These are phyloP conservation scores for Mucor ambiguus DNA, from an alignment of 371 early-diverging fungal genomes.

Conservation along the genomic window DNA sequence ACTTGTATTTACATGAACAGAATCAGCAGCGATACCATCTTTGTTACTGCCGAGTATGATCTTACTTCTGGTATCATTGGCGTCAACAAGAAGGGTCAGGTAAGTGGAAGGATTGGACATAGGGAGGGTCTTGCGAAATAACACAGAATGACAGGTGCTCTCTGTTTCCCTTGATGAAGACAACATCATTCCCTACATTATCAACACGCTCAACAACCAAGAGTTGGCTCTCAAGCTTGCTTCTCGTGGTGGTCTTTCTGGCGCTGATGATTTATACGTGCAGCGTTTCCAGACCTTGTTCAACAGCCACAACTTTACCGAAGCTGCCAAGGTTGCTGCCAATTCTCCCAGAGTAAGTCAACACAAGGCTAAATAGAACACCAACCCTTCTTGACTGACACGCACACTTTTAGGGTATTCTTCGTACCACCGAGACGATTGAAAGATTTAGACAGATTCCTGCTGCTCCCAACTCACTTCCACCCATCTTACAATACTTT, in stretches of 20 bases:
- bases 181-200: slow-evolving; percentile 88
- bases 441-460: slow-evolving; percentile 91
- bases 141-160: slow-evolving; percentile 64
- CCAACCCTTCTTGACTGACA: not conserved
- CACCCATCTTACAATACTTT: slow-evolving; percentile 97
- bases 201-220: slow-evolving; percentile 79
- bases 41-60: slow-evolving; percentile 93
- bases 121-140: not conserved
- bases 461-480: slow-evolving; percentile 78
- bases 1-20: slow-evolving; percentile 95
- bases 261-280: slow-evolving; percentile 92
- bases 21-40: slow-evolving; percentile 95
- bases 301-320: slow-evolving; percentile 75
- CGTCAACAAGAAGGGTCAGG: slow-evolving; percentile 97
- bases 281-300: slow-evolving; percentile 88
- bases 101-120: slow-evolving; percentile 24
- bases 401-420: slow-evolving; percentile 69
- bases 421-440: slow-evolving; percentile 94
- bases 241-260: slow-evolving; percentile 88
- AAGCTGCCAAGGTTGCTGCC: slow-evolving; percentile 97
- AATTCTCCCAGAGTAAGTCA: slow-evolving; percentile 81
- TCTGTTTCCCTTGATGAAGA: slow-evolving; percentile 91
- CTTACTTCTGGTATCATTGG: slow-evolving; percentile 88
- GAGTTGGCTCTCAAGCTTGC: slow-evolving; percentile 93
- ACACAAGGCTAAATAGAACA: not conserved